phyloP scores from a whole-genome alignment of 2,329 filamentous ascomycete species.

The Neoscytalidium dimidiatum region DNA sequence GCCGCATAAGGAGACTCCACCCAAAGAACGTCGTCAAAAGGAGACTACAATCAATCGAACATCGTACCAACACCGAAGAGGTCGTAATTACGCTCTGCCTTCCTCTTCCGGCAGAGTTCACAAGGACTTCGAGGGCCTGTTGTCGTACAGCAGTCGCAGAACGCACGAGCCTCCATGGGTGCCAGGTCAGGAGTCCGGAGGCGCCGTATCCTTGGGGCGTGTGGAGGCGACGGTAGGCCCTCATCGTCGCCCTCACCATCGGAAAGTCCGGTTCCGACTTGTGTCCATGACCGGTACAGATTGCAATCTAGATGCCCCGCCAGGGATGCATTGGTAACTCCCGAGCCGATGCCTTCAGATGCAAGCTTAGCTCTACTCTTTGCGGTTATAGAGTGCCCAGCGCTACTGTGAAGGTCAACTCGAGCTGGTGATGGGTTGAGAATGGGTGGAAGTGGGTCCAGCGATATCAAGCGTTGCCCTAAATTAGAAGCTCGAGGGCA shows the following conservation, averaged over 20 bases:
- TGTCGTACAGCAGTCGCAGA: constrained; percentile 35
- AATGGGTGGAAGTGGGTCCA: background rate
- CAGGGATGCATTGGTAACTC: background rate
- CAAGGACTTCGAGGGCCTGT: constrained; percentile 25
- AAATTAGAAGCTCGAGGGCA: too few species aligned
- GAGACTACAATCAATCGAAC: background rate
- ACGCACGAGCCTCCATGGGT: constrained; percentile 29
- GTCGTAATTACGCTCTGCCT: background rate
- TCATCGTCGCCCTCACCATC: background rate
- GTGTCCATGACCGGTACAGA: background rate
- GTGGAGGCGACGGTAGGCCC: constrained; percentile 23
- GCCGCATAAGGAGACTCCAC: background rate
- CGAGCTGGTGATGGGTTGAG: background rate
- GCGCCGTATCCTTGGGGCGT: constrained; percentile 33
- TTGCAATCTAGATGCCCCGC: background rate
- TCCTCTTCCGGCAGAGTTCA: constrained; percentile 23
- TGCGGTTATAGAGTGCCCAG: background rate
- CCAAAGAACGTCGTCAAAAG: background rate
- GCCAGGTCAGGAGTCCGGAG: constrained; percentile 37
- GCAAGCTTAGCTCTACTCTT: background rate
- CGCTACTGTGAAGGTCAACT: background rate
- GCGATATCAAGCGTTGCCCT: too few species aligned
- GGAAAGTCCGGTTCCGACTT: background rate
- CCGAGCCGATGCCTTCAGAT: background rate
- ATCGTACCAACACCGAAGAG: background rate